These are phyloP conservation scores for Clonostachys rosea DNA, from an alignment of 2,329 filamentous ascomycete species.

Conservation along the genomic window DNA sequence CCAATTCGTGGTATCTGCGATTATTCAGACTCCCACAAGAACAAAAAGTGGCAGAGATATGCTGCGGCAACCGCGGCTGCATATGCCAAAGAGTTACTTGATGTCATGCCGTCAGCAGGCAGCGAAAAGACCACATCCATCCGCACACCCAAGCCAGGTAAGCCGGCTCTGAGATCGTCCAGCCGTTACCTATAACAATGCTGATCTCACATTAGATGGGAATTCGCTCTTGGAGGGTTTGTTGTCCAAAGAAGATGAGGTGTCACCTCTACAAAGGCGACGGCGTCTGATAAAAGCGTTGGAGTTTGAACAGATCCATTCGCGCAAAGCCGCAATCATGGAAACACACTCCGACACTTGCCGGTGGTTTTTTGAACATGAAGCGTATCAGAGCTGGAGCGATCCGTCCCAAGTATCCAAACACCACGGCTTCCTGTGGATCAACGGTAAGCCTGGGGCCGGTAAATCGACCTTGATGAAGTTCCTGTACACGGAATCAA, in stretches of 20 bases:
- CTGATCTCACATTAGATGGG: too few species aligned
- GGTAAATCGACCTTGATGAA: conserved; percentile 43
- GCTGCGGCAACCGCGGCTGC: conserved; percentile 24
- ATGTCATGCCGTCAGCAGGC: neutral
- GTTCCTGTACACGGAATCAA: conserved; percentile 13
- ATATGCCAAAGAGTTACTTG: conserved; percentile 5
- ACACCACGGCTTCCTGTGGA: conserved; percentile 17
- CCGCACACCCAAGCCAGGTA: neutral
- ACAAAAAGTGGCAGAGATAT: conserved; percentile 25
- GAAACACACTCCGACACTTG: conserved; percentile 9
- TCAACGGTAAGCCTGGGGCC: conserved; percentile 35
- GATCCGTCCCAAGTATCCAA: neutral
- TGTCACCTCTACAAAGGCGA: neutral
- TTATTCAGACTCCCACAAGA: conserved; percentile 31
- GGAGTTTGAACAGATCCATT: neutral
- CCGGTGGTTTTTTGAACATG: conserved; percentile 7
- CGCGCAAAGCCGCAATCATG: conserved; percentile 3
- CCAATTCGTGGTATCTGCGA: conserved; percentile 29
- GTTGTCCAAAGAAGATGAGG: neutral
- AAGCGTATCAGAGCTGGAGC: conserved; percentile 1
- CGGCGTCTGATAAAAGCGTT: neutral
- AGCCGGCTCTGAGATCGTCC: too few species aligned
- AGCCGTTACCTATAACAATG: too few species aligned
- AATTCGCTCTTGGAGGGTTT: too few species aligned
- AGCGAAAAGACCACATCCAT: neutral